Conservation (phyloP, 2,329 filamentous ascomycete genomes). For the Ophiostoma himal-ulmi region DNA sequence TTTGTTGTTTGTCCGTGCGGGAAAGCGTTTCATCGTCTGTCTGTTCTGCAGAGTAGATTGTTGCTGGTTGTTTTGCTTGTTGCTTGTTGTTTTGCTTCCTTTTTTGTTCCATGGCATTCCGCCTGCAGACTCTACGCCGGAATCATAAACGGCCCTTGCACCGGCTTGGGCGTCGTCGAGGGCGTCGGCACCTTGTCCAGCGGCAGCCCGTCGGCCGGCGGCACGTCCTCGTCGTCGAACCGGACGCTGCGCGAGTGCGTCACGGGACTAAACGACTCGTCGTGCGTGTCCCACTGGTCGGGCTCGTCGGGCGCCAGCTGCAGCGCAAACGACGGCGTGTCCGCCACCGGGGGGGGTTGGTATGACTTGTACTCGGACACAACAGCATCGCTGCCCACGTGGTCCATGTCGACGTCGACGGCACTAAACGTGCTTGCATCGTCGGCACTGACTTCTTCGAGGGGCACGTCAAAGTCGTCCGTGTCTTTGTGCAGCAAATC, state of each 20-base stretch:
- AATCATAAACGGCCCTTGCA: background rate
- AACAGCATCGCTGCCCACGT: background rate
- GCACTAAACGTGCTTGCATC: constrained; percentile 19
- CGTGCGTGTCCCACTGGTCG: constrained; percentile 4
- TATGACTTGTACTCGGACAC: background rate
- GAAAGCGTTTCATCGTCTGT: background rate
- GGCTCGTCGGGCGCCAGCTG: background rate
- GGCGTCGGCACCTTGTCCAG: background rate
- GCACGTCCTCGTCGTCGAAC: constrained; percentile 13
- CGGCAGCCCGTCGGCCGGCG: constrained; percentile 2
- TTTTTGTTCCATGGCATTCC: background rate
- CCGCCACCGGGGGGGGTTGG: too few species aligned
- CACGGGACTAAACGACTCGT: constrained; percentile 13
- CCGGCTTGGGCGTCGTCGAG: background rate
- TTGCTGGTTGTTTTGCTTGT: background rate
- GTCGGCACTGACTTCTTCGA: constrained; percentile 5
- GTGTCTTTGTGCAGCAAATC: background rate
- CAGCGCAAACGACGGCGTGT: background rate
- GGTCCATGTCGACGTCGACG: constrained; percentile 17
- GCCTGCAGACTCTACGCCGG: background rate
- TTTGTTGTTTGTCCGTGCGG: background rate
- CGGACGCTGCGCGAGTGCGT: constrained; percentile 11
- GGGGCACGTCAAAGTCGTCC: background rate
- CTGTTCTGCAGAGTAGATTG: too few species aligned
- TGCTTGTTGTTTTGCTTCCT: background rate